These are phyloP conservation scores for Diutina scorzettiae DNA, from an alignment of 1,139 yeast species.

Conservation along the genomic window DNA sequence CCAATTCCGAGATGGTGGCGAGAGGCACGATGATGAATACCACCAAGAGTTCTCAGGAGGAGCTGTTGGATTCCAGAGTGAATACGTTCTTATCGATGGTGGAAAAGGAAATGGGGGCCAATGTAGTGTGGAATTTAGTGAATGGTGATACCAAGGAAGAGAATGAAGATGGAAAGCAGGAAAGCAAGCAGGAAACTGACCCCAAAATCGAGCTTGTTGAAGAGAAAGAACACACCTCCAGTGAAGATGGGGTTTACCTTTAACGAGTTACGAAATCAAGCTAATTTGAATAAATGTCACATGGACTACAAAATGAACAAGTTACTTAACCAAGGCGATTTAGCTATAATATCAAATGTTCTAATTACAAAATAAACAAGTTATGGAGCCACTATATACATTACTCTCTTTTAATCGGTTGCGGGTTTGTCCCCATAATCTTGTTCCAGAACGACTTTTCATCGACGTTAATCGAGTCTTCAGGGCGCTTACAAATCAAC, in stretches of 20 bases:
- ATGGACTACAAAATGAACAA: neutral
- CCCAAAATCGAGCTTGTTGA: constrained; percentile 9
- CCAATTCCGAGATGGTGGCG: constrained; percentile 16
- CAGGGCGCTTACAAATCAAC: constrained; percentile 60
- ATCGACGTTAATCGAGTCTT: constrained; percentile 37
- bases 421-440: constrained; percentile 5
- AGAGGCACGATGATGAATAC: constrained; percentile 15
- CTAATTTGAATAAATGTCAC: too few relatives aligned
- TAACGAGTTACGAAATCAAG: too few relatives aligned
- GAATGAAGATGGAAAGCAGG: constrained; percentile 2
- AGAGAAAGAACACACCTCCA: neutral
- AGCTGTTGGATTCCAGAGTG: neutral
- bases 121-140: constrained; percentile 2
- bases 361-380: neutral
- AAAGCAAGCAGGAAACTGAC: neutral
- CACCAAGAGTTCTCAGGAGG: neutral
- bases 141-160: constrained; percentile 4
- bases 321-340: neutral
- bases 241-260: constrained; percentile 5
- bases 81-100: neutral
- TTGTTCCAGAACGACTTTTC: constrained; percentile 34
- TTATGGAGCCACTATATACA: neutral
- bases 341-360: neutral
- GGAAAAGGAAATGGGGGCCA: constrained; percentile 1
- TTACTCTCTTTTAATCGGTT: neutral